phyloP scores from a whole-genome alignment of 2,329 filamentous ascomycete species.

The Stagonosporopsis cucurbitacearum region DNA sequence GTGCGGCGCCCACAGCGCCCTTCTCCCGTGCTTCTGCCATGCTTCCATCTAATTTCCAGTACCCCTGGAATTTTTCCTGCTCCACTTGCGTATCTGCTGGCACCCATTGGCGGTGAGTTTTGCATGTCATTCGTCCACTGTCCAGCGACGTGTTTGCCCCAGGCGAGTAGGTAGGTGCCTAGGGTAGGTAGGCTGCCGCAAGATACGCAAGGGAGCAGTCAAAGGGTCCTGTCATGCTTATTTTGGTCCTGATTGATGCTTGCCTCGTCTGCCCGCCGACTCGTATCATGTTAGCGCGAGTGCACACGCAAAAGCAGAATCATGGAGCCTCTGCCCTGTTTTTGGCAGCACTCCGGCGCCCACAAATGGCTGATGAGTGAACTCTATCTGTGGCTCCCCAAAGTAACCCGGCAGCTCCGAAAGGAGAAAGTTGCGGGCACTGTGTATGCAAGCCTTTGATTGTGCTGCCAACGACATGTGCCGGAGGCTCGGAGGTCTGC shows the following conservation, averaged over 20 bases:
- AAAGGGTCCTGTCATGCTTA: conserved; percentile 36
- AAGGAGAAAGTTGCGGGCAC: conserved; percentile 22
- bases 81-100: conserved; percentile 27
- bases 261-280: conserved; percentile 34
- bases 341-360: conserved; percentile 23
- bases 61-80: conserved; percentile 31
- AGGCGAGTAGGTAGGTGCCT: conserved; percentile 28
- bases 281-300: conserved; percentile 36
- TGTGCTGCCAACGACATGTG: conserved; percentile 10
- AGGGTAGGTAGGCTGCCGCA: no score
- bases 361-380: conserved; percentile 24
- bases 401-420: conserved; percentile 26
- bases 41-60: conserved; percentile 44
- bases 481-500: conserved; percentile 11
- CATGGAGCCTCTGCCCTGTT: conserved; percentile 24
- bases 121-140: conserved; percentile 28
- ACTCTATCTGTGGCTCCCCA: conserved; percentile 14
- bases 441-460: conserved; percentile 24
- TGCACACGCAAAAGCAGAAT: conserved; percentile 26
- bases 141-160: conserved; percentile 19
- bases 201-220: conserved; percentile 25
- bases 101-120: conserved; percentile 37
- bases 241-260: conserved; percentile 36
- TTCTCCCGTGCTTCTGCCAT: conserved; percentile 50
- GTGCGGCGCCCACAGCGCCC: conserved; percentile 33